Evolutionary conservation across 73 alveolate genomes (phyloP).

Genomic region (Tetrahymena elliotti): DNA sequence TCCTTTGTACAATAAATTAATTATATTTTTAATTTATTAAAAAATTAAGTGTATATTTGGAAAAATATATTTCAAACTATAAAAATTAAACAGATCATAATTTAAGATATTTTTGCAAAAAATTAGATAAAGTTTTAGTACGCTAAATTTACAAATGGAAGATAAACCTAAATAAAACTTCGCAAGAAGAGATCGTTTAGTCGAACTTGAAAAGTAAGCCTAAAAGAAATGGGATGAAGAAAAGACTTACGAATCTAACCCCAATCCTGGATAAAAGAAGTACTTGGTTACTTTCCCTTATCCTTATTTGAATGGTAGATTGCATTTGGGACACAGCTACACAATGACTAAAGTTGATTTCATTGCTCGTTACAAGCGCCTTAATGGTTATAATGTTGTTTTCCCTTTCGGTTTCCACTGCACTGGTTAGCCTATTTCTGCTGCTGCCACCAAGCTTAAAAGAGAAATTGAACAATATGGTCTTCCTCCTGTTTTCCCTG

Average conservation of each 20-base stretch:
- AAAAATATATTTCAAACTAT: neutral
- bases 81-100: neutral
- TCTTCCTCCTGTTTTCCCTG: neutral
- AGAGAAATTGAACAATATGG: conserved; percentile 57
- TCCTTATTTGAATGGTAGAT: conserved; percentile 98
- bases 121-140: neutral
- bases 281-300: conserved; percentile 95
- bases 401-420: conserved; percentile 99
- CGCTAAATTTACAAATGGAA: neutral
- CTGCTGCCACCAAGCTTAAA: conserved; percentile 91
- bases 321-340: conserved; percentile 96
- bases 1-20: neutral
- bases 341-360: conserved; percentile 95
- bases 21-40: neutral
- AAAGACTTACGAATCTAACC: conserved; percentile 64
- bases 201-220: conserved; percentile 69
- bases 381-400: conserved; percentile 85
- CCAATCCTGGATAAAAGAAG: conserved; percentile 65
- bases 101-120: neutral
- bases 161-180: conserved; percentile 16
- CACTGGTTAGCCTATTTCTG: conserved; percentile 99
- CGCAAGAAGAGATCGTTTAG: conserved; percentile 75
- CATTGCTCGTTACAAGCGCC: conserved; percentile 84
- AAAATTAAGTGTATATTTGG: neutral
- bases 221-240: conserved; percentile 71